Percentiles rank a stretch among this genome's conserved stretches.
phyloP scores from a whole-genome alignment of 2,329 filamentous ascomycete genomes.

The Hortaea sp. region DNA sequence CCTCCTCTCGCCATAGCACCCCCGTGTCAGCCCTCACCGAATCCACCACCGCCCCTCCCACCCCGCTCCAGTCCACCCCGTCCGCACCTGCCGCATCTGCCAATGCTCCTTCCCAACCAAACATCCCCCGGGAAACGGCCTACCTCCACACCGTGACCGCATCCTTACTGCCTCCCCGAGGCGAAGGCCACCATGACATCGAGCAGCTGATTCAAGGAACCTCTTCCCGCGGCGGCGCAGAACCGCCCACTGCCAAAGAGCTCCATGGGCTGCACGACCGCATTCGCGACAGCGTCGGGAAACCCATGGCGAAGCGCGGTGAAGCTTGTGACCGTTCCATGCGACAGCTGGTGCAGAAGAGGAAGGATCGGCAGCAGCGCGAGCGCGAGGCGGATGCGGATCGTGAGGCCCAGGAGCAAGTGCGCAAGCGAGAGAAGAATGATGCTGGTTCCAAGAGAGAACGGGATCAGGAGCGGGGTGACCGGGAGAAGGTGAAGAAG shows the following conservation, averaged over 20 bases:
- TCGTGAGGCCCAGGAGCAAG: conserved; percentile 40
- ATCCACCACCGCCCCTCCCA: conserved; percentile 34
- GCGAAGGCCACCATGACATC: conserved; percentile 44
- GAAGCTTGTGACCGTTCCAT: conserved; percentile 63
- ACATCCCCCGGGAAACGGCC: conserved; percentile 40
- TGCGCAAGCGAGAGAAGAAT: conserved; percentile 9
- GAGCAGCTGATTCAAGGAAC: conserved; percentile 59
- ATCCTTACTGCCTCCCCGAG: conserved; percentile 31
- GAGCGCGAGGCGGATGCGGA: conserved; percentile 42
- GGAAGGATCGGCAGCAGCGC: conserved; percentile 51
- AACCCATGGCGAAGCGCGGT: conserved; percentile 41
- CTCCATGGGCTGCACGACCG: conserved; percentile 55
- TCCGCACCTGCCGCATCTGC: conserved; percentile 29
- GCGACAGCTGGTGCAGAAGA: conserved; percentile 55
- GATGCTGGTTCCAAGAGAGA: conserved; percentile 14
- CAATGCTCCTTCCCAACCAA: conserved; percentile 22
- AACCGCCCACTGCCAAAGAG: conserved; percentile 47
- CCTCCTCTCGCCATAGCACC: conserved; percentile 68
- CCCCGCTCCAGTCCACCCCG: conserved; percentile 47
- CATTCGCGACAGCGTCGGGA: conserved; percentile 47
- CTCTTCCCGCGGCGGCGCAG: conserved; percentile 29
- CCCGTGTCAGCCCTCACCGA: conserved; percentile 45
- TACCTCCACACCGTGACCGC: conserved; percentile 52
- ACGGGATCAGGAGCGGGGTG: conserved; percentile 14
- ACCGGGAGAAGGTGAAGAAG: conserved; percentile 16